phyloP scores from a whole-genome alignment of 495 filamentous ascomycete genomes.

The Neurospora terricola region DNA sequence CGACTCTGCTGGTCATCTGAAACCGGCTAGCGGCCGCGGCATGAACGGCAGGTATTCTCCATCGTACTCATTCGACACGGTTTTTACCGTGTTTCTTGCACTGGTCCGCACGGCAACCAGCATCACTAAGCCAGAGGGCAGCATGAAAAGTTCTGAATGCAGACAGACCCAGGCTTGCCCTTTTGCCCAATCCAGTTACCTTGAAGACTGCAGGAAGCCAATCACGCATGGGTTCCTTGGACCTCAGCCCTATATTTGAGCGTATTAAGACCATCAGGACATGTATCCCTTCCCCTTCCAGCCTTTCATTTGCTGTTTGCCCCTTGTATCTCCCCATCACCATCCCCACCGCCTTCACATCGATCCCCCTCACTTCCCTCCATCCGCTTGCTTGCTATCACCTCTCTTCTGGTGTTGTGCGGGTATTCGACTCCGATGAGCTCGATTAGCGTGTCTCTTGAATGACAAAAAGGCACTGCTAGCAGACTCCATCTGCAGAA shows the following conservation, averaged over 20 bases:
- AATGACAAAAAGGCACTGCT: background rate
- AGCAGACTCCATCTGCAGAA: background rate
- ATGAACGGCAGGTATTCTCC: conserved; percentile 8
- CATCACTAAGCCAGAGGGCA: background rate
- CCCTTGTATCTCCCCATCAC: background rate
- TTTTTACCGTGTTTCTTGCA: background rate
- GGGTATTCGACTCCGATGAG: background rate
- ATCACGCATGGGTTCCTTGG: conserved; percentile 2
- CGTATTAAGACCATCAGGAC: conserved; percentile 11
- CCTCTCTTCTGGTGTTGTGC: background rate
- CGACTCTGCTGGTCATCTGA: conserved; percentile 4
- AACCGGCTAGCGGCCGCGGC: conserved; percentile 9
- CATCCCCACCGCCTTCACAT: background rate
- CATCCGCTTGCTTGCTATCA: background rate
- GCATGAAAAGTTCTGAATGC: conserved; percentile 1
- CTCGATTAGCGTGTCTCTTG: background rate
- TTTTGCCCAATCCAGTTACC: conserved; percentile 11
- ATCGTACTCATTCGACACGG: background rate
- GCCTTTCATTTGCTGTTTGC: conserved; percentile 11
- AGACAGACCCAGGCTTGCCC: conserved; percentile 3
- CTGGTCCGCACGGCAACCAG: background rate
- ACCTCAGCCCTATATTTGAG: conserved; percentile 8
- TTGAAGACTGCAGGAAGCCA: conserved; percentile 7
- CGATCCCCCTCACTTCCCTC: background rate
- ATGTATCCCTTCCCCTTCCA: conserved; percentile 1